Evolutionary conservation across 768 basidiomycete genomes (phyloP).

Genomic region (Tulasnella sp.): DNA sequence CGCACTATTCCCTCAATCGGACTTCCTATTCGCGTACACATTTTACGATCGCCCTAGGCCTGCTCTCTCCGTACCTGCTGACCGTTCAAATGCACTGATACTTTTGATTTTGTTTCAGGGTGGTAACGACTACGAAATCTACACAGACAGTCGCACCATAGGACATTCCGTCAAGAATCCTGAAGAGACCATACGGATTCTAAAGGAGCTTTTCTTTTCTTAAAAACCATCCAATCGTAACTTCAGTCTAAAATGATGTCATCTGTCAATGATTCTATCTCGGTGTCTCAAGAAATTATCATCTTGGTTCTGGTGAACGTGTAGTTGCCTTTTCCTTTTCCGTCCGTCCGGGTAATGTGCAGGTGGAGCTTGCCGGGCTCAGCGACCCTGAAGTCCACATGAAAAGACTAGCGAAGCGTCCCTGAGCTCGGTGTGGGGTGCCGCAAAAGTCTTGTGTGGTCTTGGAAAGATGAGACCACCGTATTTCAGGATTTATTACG

Average conservation of each 20-base stretch:
- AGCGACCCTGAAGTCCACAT: not conserved
- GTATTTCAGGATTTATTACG: not conserved
- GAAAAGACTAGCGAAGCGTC: not conserved
- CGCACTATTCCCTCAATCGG: not conserved
- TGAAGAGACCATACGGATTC: slow-evolving; percentile 61
- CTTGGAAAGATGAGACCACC: not conserved
- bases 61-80: not conserved
- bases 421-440: not conserved
- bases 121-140: slow-evolving; percentile 96
- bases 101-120: slow-evolving; percentile 48
- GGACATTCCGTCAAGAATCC: slow-evolving; percentile 79
- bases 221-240: not conserved
- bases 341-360: not conserved
- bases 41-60: not conserved
- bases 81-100: slow-evolving; percentile 16
- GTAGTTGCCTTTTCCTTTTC: not conserved
- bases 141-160: slow-evolving; percentile 69
- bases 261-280: not conserved
- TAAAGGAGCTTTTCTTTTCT: slow-evolving; percentile 62
- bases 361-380: not conserved
- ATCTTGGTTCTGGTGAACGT: too few relatives aligned
- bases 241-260: not conserved
- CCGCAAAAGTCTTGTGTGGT: not conserved
- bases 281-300: too few relatives aligned
- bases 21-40: not conserved